These are phyloP conservation scores for Microcos paniculata DNA, from an alignment of 345 rosid species.

Conservation along the genomic window DNA sequence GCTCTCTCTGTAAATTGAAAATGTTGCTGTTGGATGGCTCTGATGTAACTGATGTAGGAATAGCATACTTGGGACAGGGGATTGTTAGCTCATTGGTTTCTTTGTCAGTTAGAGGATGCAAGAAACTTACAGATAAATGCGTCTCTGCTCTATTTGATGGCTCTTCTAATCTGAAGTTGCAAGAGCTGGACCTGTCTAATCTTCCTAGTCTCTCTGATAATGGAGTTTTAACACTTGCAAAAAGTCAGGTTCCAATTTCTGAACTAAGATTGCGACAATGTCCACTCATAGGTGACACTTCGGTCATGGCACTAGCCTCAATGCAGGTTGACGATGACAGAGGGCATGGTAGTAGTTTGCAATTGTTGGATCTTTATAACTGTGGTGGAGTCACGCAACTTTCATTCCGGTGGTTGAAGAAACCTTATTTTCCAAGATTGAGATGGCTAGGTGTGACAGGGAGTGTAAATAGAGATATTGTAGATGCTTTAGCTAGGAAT, in stretches of 20 bases:
- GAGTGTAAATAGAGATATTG: conserved; percentile 64
- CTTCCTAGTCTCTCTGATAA: conserved; percentile 69
- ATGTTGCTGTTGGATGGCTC: conserved; percentile 65
- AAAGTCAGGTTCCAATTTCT: conserved; percentile 55
- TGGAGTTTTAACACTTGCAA: conserved; percentile 66
- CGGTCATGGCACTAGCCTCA: conserved; percentile 86
- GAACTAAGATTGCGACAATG: conserved; percentile 89
- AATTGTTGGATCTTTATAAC: conserved; percentile 64
- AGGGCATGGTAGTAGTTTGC: conserved; percentile 68
- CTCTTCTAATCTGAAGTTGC: conserved; percentile 55
- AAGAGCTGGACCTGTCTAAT: conserved; percentile 81
- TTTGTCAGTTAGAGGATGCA: conserved; percentile 86
- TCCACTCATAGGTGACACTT: conserved; percentile 70
- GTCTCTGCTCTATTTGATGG: conserved; percentile 66
- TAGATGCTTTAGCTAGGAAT: conserved; percentile 79
- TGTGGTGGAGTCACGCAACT: conserved; percentile 81
- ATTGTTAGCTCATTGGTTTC: conserved; percentile 59
- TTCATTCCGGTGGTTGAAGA: conserved; percentile 77
- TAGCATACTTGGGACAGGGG: conserved; percentile 44
- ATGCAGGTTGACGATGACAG: conserved; percentile 65
- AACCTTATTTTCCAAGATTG: conserved; percentile 83
- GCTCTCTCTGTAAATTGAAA: conserved; percentile 53
- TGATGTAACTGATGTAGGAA: conserved; percentile 65
- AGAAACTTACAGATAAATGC: conserved; percentile 75
- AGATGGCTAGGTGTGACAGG: conserved; percentile 91